Percentiles rank a stretch among this genome's conserved stretches.
Conservation (phyloP, 1,139 yeast genomes). For the Suhomyces yuchorum region DNA sequence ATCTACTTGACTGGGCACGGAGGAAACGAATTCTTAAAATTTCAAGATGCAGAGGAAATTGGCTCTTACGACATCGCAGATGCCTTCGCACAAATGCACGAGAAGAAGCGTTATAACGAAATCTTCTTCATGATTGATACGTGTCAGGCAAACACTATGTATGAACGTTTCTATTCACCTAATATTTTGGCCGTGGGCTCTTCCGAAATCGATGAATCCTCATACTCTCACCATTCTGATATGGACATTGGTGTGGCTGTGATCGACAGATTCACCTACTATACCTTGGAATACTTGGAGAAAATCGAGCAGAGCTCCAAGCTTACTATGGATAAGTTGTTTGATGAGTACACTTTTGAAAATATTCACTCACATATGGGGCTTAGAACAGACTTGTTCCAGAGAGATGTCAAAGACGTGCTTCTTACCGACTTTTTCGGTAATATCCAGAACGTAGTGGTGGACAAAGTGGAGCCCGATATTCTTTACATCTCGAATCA, state of each 20-base stretch:
- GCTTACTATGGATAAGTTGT: slow-evolving; percentile 76
- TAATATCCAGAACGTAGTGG: slow-evolving; percentile 79
- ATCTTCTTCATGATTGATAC: slow-evolving; percentile 97
- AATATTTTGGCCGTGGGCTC: slow-evolving; percentile 93
- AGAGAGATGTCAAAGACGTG: slow-evolving; percentile 68
- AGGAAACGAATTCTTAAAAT: slow-evolving; percentile 93
- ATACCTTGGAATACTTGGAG: slow-evolving; percentile 86
- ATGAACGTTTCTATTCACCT: slow-evolving; percentile 88
- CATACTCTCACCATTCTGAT: slow-evolving; percentile 95
- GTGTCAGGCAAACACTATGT: slow-evolving; percentile 98
- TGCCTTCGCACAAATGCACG: slow-evolving; percentile 96
- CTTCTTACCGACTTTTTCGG: slow-evolving; percentile 93
- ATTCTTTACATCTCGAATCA: slow-evolving; percentile 39
- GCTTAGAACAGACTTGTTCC: slow-evolving; percentile 75
- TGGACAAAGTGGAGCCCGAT: slow-evolving; percentile 58
- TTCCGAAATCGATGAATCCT: slow-evolving; percentile 83
- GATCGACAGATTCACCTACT: slow-evolving; percentile 93
- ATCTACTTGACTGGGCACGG: slow-evolving; percentile 98
- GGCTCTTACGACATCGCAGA: slow-evolving; percentile 95
- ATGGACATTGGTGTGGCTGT: slow-evolving; percentile 97
- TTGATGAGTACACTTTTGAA: slow-evolving; percentile 79
- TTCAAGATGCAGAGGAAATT: slow-evolving; percentile 98
- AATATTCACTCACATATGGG: slow-evolving; percentile 94
- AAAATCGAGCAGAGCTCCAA: slow-evolving; percentile 72
- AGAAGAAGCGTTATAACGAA: slow-evolving; percentile 91